Evolutionary conservation across 2,329 filamentous ascomycete species (phyloP).

Genomic region (Beauveria sp.): DNA sequence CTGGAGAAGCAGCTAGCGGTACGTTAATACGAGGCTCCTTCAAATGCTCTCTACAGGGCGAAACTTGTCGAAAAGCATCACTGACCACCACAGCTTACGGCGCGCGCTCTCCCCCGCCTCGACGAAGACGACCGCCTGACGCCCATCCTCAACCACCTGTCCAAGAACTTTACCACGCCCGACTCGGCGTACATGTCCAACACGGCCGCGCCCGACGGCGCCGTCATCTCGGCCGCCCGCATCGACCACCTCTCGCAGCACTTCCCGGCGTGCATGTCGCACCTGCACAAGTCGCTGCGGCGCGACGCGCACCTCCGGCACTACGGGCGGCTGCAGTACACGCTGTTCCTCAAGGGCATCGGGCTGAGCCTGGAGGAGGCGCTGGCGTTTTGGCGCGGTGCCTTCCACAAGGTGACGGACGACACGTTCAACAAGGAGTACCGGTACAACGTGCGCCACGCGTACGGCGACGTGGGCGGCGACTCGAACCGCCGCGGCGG

Average conservation of each 20-base stretch:
- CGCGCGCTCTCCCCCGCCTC: constrained; percentile 81
- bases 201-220: constrained; percentile 57
- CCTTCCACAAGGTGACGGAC: constrained; percentile 81
- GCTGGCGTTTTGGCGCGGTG: constrained; percentile 81
- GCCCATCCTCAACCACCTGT: constrained; percentile 66
- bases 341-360: constrained; percentile 92
- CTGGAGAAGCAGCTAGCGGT: constrained; percentile 81
- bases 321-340: constrained; percentile 87
- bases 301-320: constrained; percentile 91
- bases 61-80: neutral
- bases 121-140: constrained; percentile 91
- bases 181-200: constrained; percentile 68
- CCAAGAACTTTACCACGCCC: constrained; percentile 89
- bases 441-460: constrained; percentile 91
- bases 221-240: constrained; percentile 68
- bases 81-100: constrained; percentile 56
- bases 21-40: constrained; percentile 18
- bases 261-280: constrained; percentile 91
- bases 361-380: constrained; percentile 88
- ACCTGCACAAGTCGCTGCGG: constrained; percentile 77
- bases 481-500: constrained; percentile 79
- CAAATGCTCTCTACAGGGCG: neutral
- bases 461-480: constrained; percentile 90
- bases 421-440: constrained; percentile 98
- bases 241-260: constrained; percentile 73